Conservation (phyloP, 441 rosid species). For the Jatropha podagrica region DNA sequence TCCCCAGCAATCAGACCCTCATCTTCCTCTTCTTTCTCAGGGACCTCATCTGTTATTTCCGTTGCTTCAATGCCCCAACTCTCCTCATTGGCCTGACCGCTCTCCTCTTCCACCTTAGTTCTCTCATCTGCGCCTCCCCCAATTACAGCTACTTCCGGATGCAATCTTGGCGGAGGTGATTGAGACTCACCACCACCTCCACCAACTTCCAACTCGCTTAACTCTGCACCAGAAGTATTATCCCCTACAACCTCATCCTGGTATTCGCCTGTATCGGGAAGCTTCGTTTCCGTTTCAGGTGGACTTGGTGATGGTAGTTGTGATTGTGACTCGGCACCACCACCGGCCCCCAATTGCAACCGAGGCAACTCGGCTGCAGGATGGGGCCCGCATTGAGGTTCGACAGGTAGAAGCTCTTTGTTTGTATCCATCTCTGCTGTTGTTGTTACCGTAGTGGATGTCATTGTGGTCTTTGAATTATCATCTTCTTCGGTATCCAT, state of each 20-base stretch:
- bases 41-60: not conserved
- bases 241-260: not conserved
- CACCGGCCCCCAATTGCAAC: not conserved
- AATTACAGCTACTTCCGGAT: not conserved
- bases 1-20: not conserved
- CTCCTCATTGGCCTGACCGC: not conserved
- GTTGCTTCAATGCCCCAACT: not conserved
- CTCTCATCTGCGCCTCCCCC: conserved; percentile 2
- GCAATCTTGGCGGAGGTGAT: not conserved
- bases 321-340: not conserved
- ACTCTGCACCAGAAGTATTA: not conserved
- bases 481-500: conserved; percentile 19
- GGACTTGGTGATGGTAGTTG: not conserved
- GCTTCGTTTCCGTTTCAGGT: not conserved
- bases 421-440: not conserved
- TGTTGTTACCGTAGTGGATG: not conserved
- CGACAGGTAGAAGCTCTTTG: not conserved
- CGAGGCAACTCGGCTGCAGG: not conserved
- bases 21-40: not conserved
- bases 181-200: not conserved
- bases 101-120: not conserved
- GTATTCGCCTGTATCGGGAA: not conserved
- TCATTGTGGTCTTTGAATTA: not conserved
- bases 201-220: not conserved
- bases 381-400: not conserved